Base-by-base conservation (phyloP, 2,329 filamentous ascomycete genomes). In the Neodidymelliopsis sp. region DNA sequence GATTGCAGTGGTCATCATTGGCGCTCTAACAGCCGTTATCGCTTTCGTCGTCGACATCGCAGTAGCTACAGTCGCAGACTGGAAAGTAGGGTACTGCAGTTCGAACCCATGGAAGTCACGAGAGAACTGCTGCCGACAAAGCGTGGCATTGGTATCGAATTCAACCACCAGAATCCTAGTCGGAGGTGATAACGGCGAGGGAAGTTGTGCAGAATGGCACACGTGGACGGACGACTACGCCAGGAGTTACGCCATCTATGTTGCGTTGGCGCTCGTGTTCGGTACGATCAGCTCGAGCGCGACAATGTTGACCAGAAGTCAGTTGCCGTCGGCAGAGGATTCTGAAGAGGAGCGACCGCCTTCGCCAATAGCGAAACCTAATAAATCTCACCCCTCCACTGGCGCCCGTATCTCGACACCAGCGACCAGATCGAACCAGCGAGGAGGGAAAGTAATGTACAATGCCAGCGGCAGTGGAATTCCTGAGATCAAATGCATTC, bases 401-500 rank as follows among this genome's bases (percentile, higher is more conserved):
- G 39, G 39, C 3, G 29, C 37, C 8, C 41, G 41, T 4, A 42
- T 20, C 2, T 38, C 31, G 11, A 36, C 53, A 2, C 12, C 42
- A 13, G 20, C 13, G 24, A 40, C 15, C 22, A 58, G 33, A 44
- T 56, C 20, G 44, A 56, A 6, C 35, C 66, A 6, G 15, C 53
- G 57, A 18, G 78, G 76, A 0, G 45, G 45, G 19, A 84, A 84
- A 62, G 72, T 67, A 4, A 83, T 84, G 74, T 84, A 83, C 59
- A 81, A 84, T 79, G 81, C 81, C 3, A 78, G 81, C 24, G 82
- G 83, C 5, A 79, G 75, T 49, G 83, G 83, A 0, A 84, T 85
- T 24, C 83, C 83, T 0, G 82, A 85, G 65, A 84, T 85, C 71
- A 85, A 85, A 65, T 84, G 81, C 2, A 81, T 85, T 28, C 67